A percentile compares a stretch with the other conserved stretches of the same genome.
Conservation (phyloP, 2,329 filamentous ascomycete species). For the Xylaria sp. region DNA sequence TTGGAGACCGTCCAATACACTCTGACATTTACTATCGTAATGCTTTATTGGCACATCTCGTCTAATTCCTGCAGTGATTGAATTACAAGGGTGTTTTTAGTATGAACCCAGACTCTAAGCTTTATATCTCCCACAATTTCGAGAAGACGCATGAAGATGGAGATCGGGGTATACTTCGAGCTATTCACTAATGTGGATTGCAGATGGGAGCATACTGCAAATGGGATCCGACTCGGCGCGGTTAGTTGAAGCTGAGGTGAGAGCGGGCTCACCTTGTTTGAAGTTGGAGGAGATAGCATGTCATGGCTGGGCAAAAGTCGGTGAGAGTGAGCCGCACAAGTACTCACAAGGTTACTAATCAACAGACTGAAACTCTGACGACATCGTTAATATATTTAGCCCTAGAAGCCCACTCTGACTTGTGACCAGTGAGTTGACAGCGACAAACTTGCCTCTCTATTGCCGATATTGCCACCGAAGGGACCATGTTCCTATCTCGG, state of each 20-base stretch:
- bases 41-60: constrained; percentile 3
- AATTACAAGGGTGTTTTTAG: constrained; percentile 29
- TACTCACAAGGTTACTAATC: constrained; percentile 1
- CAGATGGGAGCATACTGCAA: not conserved
- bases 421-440: not conserved
- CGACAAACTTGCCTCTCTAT: constrained; percentile 12
- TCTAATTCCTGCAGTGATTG: not conserved
- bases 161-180: constrained; percentile 23
- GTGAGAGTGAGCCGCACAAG: constrained; percentile 47
- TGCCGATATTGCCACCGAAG: constrained; percentile 29
- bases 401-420: not conserved
- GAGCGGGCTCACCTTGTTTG: constrained; percentile 37
- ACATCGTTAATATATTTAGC: constrained; percentile 14
- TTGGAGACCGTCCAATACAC: constrained; percentile 30
- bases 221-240: constrained; percentile 31
- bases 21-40: not conserved
- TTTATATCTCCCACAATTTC: constrained; percentile 24
- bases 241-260: constrained; percentile 40
- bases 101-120: constrained; percentile 20
- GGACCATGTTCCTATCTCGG: constrained; percentile 10
- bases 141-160: constrained; percentile 18
- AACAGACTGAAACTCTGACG: constrained; percentile 8
- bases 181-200: constrained; percentile 15
- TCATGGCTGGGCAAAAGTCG: constrained; percentile 45
- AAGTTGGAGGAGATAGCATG: constrained; percentile 6